Conservation (phyloP, 2,329 filamentous ascomycete species). For the Cordyceps cicadae region DNA sequence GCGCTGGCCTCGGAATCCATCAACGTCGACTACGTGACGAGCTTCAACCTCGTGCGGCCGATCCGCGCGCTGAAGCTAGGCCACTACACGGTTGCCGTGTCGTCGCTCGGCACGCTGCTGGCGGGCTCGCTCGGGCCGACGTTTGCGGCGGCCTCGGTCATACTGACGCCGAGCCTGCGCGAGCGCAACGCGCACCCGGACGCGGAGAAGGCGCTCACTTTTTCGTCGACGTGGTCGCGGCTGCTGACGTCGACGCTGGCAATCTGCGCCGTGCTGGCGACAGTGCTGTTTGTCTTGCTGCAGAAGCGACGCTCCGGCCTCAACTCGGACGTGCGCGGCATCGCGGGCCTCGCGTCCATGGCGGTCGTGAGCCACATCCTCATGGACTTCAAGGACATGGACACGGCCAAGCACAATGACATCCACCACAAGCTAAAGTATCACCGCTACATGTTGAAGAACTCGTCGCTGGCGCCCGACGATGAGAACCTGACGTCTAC, state of each 20-base stretch:
- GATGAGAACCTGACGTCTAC: constrained; percentile 37
- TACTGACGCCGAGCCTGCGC: constrained; percentile 44
- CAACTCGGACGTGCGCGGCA: constrained; percentile 60
- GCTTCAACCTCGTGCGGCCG: constrained; percentile 57
- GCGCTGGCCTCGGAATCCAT: constrained; percentile 57
- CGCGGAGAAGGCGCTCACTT: constrained; percentile 43
- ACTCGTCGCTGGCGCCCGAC: constrained; percentile 62
- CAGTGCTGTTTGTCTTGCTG: constrained; percentile 51
- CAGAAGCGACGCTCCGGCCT: constrained; percentile 57
- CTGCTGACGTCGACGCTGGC: constrained; percentile 48
- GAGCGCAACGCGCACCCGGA: constrained; percentile 34
- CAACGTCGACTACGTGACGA: constrained; percentile 67
- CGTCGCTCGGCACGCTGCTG: constrained; percentile 55
- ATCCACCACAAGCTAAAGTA: constrained; percentile 61
- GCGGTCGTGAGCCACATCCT: constrained; percentile 65
- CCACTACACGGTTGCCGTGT: constrained; percentile 62
- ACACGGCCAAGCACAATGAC: constrained; percentile 55
- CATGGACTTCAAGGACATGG: constrained; percentile 65
- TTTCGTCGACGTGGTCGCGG: constrained; percentile 53
- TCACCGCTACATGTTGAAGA: constrained; percentile 60
- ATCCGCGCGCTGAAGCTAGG: constrained; percentile 51
- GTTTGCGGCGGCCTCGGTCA: constrained; percentile 54
- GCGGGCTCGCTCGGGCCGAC: constrained; percentile 63
- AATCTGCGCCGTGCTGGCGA: constrained; percentile 50
- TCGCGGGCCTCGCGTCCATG: constrained; percentile 68